phyloP scores from a whole-genome alignment of 2,329 filamentous ascomycete genomes.

The Metarhizium rileyi region DNA sequence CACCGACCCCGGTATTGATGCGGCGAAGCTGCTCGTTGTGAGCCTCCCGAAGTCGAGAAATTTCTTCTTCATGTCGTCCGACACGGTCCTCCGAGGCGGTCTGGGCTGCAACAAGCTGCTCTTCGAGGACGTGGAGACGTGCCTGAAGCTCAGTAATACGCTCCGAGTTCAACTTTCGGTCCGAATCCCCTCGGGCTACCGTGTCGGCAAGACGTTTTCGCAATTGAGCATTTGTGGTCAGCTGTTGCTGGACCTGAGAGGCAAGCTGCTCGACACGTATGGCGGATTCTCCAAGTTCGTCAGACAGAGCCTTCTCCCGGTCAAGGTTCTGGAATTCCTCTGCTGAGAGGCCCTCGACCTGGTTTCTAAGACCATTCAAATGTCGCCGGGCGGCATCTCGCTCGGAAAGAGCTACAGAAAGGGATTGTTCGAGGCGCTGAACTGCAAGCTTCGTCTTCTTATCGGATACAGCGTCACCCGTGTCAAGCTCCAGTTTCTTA shows the following conservation, averaged over 20 bases:
- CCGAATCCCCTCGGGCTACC: conserved; percentile 72
- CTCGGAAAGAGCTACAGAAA: conserved; percentile 60
- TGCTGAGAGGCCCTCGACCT: conserved; percentile 47
- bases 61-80: conserved; percentile 75
- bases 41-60: conserved; percentile 63
- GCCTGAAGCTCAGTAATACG: conserved; percentile 79
- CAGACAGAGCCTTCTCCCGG: conserved; percentile 54
- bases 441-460: conserved; percentile 54
- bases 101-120: conserved; percentile 73
- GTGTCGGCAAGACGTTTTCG: conserved; percentile 69
- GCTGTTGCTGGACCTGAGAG: conserved; percentile 67
- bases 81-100: conserved; percentile 79
- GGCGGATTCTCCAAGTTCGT: conserved; percentile 64
- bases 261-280: conserved; percentile 72
- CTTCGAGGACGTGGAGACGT: conserved; percentile 72
- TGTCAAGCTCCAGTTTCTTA: conserved; percentile 49
- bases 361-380: conserved; percentile 49
- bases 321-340: conserved; percentile 46
- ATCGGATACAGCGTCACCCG: conserved; percentile 28
- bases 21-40: conserved; percentile 70
- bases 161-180: conserved; percentile 69
- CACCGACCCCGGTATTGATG: conserved; percentile 41
- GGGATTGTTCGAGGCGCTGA: conserved; percentile 55
- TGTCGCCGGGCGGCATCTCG: conserved; percentile 63
- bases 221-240: conserved; percentile 67